These are phyloP conservation scores for Trichosanthes truncata DNA, from an alignment of 306 rosid species.

Conservation along the genomic window DNA sequence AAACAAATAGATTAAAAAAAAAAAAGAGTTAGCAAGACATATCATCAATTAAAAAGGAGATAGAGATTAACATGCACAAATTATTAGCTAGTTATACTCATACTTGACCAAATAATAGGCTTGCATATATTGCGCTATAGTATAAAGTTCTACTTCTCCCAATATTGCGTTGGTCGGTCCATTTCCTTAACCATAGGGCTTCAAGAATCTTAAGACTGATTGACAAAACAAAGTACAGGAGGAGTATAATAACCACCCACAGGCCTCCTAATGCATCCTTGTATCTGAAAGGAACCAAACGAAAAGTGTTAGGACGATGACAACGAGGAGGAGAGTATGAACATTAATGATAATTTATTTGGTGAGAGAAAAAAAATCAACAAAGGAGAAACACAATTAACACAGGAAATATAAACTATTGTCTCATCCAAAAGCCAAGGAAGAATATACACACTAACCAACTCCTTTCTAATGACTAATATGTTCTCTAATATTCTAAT, in stretches of 20 bases:
- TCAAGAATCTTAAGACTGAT: slow-evolving; percentile 68
- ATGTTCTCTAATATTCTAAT: neutral
- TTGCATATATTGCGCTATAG: slow-evolving; percentile 60
- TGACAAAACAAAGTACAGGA: slow-evolving; percentile 45
- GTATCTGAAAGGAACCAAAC: too few species aligned
- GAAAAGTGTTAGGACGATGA: too few species aligned
- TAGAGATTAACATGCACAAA: neutral
- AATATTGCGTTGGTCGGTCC: slow-evolving; percentile 54
- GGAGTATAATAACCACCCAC: too few species aligned
- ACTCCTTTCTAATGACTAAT: neutral
- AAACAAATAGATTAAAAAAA: neutral
- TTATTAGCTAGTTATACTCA: slow-evolving; percentile 3
- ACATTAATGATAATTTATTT: too few species aligned
- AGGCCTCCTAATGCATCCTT: too few species aligned
- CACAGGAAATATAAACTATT: too few species aligned
- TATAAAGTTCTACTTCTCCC: slow-evolving; percentile 34
- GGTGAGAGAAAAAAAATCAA: too few species aligned
- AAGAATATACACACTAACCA: neutral
- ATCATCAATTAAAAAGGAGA: neutral
- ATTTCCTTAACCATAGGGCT: slow-evolving; percentile 82
- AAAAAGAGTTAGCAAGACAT: neutral
- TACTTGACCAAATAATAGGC: slow-evolving; percentile 73
- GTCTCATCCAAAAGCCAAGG: too few species aligned
- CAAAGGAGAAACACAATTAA: too few species aligned
- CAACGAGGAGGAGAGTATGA: too few species aligned